Conservation (phyloP, 192 early-diverging fungal species). For the Gorgonomyces haynaldii region DNA sequence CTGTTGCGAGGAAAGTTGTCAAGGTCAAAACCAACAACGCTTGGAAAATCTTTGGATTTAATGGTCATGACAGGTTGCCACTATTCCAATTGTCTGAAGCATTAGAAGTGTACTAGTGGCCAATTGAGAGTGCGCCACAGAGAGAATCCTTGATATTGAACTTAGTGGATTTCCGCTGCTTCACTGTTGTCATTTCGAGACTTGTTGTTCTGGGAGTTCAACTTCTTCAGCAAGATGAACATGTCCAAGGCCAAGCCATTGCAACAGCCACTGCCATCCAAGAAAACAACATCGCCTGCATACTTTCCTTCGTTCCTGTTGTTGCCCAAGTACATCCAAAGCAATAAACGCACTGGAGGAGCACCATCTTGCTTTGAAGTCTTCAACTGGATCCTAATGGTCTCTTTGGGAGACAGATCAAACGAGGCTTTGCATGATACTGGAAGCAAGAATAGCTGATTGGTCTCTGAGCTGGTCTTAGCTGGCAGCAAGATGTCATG, state of each 20-base stretch:
- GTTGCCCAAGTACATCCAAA: conserved; percentile 2
- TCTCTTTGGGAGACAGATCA: not conserved
- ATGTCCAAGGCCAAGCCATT: conserved; percentile 5
- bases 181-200: no score
- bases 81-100: no score
- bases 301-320: not conserved
- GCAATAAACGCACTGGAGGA: not conserved
- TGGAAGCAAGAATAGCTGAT: not conserved
- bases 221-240: not conserved
- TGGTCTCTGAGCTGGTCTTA: not conserved
- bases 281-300: conserved; percentile 1
- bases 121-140: no score
- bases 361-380: not conserved
- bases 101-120: no score
- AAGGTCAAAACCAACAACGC: no score
- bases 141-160: no score
- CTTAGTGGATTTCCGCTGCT: no score
- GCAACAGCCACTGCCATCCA: not conserved
- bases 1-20: no score
- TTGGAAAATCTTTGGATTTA: no score
- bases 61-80: no score
- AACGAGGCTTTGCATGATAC: not conserved
- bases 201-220: not conserved
- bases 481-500: not conserved
- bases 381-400: not conserved